A percentile compares a stretch with the other conserved stretches of the same genome.
Conservation (phyloP, 345 rosid genomes). For the Conringia planisiliqua region DNA sequence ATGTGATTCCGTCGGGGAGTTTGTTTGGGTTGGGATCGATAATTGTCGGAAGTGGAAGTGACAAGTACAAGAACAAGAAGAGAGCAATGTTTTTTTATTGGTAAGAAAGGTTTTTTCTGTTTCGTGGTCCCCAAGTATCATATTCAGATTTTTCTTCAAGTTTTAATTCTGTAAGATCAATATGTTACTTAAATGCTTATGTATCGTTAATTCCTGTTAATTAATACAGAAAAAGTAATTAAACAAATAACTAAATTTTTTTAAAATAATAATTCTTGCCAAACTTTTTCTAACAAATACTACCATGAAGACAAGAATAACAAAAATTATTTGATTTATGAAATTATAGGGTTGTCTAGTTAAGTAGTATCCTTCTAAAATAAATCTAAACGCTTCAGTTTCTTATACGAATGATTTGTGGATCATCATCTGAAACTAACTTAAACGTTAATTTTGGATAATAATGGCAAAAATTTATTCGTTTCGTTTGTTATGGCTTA, state of each 20-base stretch:
- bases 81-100: constrained; percentile 27
- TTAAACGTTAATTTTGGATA: neutral
- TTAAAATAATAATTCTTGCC: neutral
- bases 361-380: neutral
- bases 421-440: neutral
- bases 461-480: neutral
- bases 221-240: neutral
- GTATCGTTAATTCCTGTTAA: neutral
- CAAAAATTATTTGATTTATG: too few relatives aligned
- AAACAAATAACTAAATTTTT: neutral
- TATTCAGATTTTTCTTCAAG: neutral
- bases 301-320: neutral
- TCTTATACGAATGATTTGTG: neutral
- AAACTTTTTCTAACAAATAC: neutral
- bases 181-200: neutral
- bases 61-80: constrained; percentile 56
- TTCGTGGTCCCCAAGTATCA: neutral
- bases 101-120: neutral
- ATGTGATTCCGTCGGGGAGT: constrained; percentile 57
- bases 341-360: neutral
- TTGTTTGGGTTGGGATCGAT: constrained; percentile 57
- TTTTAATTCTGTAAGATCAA: neutral
- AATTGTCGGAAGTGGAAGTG: constrained; percentile 41
- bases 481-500: too few relatives aligned
- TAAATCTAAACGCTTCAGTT: neutral